A percentile compares a stretch with the other conserved stretches of the same genome.
phyloP scores from a whole-genome alignment of 495 filamentous ascomycete genomes.

The Lasiosphaeria miniovina region DNA sequence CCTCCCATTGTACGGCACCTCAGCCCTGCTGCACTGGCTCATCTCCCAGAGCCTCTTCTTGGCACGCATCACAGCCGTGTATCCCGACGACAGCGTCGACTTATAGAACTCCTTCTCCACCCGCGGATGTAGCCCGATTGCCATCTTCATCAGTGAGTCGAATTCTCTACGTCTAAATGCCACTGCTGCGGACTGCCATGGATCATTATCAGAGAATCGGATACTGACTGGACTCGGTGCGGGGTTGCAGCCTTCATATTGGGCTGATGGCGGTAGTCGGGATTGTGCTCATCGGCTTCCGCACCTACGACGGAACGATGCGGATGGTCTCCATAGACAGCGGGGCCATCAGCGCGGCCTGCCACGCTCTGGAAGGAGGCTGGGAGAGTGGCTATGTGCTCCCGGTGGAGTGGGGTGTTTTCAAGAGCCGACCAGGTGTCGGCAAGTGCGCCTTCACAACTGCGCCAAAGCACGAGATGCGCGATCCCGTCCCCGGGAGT shows the following conservation, averaged over 20 bases:
- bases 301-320: slow-evolving; percentile 20
- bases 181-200: background rate
- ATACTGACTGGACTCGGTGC: background rate
- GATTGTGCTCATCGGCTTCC: slow-evolving; percentile 13
- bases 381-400: slow-evolving; percentile 10
- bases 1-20: slow-evolving; percentile 33
- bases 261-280: background rate
- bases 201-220: background rate
- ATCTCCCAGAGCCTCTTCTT: slow-evolving; percentile 42
- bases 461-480: too few relatives aligned
- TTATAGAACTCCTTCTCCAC: slow-evolving; percentile 18
- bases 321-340: slow-evolving; percentile 22
- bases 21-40: slow-evolving; percentile 41
- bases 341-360: slow-evolving; percentile 23
- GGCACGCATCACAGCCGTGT: slow-evolving; percentile 15
- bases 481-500: too few relatives aligned
- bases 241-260: background rate
- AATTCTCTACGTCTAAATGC: background rate
- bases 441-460: too few relatives aligned
- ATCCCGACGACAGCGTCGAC: slow-evolving; percentile 8
- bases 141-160: slow-evolving; percentile 27
- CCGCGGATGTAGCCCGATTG: slow-evolving; percentile 32
- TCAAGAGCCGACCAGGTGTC: too few relatives aligned
- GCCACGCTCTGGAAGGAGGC: slow-evolving; percentile 16
- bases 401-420: too few relatives aligned